phyloP scores from a whole-genome alignment of 208 protist species.

The Wallacemonas sp. region DNA sequence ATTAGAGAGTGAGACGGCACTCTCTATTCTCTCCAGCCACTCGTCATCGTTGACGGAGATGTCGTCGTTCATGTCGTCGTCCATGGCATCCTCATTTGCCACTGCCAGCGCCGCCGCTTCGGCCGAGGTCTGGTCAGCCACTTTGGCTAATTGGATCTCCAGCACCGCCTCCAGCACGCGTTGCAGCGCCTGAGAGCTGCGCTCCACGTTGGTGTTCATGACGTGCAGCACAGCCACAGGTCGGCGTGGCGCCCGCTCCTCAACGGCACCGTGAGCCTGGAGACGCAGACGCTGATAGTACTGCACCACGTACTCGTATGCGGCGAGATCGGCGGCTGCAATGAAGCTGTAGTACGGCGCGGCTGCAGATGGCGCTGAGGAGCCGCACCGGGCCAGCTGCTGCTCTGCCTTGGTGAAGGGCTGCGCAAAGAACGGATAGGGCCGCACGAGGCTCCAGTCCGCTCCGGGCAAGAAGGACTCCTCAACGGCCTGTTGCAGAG shows the following conservation, averaged over 20 bases:
- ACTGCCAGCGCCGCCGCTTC: constrained; percentile 20
- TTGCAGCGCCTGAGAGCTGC: constrained; percentile 53
- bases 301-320: constrained; percentile 68
- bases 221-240: constrained; percentile 59
- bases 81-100: constrained; percentile 13
- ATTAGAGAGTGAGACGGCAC: constrained; percentile 42
- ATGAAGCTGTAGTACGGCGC: constrained; percentile 75
- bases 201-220: constrained; percentile 39
- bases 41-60: constrained; percentile 6
- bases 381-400: constrained; percentile 15
- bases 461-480: constrained; percentile 6
- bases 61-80: constrained; percentile 15
- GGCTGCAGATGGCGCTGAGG: background rate
- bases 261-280: constrained; percentile 8
- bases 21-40: constrained; percentile 64
- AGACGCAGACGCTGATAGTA: constrained; percentile 59
- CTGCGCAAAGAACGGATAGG: constrained; percentile 51
- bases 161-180: constrained; percentile 57
- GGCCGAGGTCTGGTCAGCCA: constrained; percentile 4
- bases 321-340: constrained; percentile 61
- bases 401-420: constrained; percentile 50
- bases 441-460: constrained; percentile 22
- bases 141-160: constrained; percentile 19
- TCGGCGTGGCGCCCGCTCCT: background rate
- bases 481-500: background rate